A percentile compares a stretch with the other conserved stretches of the same genome.
phyloP scores from a whole-genome alignment of 1,284 basidiomycete species.

The Cystobasidiaceae sp. region DNA sequence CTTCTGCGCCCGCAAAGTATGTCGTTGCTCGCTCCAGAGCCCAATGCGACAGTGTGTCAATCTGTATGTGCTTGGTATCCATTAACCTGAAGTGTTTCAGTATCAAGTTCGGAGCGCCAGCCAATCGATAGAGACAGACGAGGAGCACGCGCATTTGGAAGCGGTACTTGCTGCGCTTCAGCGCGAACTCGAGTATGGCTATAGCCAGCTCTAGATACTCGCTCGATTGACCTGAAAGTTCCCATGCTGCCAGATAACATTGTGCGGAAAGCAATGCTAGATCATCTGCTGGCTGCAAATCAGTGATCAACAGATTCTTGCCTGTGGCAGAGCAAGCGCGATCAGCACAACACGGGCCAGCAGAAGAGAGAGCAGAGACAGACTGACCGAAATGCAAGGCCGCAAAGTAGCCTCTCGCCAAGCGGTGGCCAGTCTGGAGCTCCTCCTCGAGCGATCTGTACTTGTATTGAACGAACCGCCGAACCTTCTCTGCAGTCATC shows the following conservation, averaged over 20 bases:
- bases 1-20: slow-evolving; percentile 56
- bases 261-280: slow-evolving; percentile 68
- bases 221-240: slow-evolving; percentile 39
- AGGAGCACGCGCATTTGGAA: slow-evolving; percentile 69
- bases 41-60: slow-evolving; percentile 76
- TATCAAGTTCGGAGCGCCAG: slow-evolving; percentile 61
- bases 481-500: slow-evolving; percentile 67
- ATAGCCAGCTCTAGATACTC: slow-evolving; percentile 58
- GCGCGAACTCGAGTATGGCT: slow-evolving; percentile 64
- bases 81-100: slow-evolving; percentile 69
- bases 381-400: slow-evolving; percentile 59
- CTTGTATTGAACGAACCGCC: slow-evolving; percentile 53
- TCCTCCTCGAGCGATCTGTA: slow-evolving; percentile 58
- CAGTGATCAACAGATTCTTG: slow-evolving; percentile 61
- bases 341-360: background rate
- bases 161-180: slow-evolving; percentile 66
- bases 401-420: slow-evolving; percentile 58
- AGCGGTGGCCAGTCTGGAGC: slow-evolving; percentile 53
- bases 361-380: background rate
- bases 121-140: slow-evolving; percentile 67
- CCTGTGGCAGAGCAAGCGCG: slow-evolving; percentile 36
- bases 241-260: slow-evolving; percentile 62
- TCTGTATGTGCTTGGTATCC: slow-evolving; percentile 72
- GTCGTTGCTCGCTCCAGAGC: slow-evolving; percentile 69
- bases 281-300: slow-evolving; percentile 82